Base-by-base conservation (phyloP, 148 eudicot species). In the Chenopodium formosanum region DNA sequence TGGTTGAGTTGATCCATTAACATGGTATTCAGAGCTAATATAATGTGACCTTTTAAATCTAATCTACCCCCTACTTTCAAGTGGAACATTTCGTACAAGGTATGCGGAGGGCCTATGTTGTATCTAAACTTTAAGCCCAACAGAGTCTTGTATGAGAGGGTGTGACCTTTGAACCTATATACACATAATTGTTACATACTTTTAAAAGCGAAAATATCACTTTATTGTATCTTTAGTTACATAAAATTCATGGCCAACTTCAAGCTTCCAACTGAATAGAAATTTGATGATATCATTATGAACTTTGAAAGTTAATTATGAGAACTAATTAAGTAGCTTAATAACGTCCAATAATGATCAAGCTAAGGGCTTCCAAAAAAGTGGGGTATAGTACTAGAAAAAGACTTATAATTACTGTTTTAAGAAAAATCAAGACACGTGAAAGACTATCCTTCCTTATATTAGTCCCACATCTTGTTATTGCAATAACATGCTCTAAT, bases 401-500 rank as follows among this genome's bases (percentile, higher is more conserved):
- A n/a, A 44, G 70, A 60, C 77, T 60, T 62, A 13, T 32, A 16
- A 48, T 11, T 74, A n/a, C 37, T 70, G n/a, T 50, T n/a, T 25
- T 27, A n/a, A 50, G 14, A 68, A 25, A 64, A 75, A 76, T 69
- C 47, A 76, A 70, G 31, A 23, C 84, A 77, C 72, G 80, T 82
- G 84, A 82, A 77, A 56, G 77, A 70, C 76, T 70, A 77, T 40
- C 76, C 80, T 46, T 9, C 64, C 62, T 60, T 40, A 6, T 40
- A 6, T 40, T 82, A 60, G 84, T 78, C 84, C 84, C 77, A 82
- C 81, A 60, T 29, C 29, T 62, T 63, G 22, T 31, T 44, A 46
- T 63, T 63, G 63, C 50, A 25, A 7, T 32, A 67, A 50, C 74
- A 66, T 81, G 73, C 44, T 25, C 75, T 76, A 20, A 47, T 69